Base-by-base conservation (phyloP, 371 early-diverging fungal genomes). In the Mucor indicus region DNA sequence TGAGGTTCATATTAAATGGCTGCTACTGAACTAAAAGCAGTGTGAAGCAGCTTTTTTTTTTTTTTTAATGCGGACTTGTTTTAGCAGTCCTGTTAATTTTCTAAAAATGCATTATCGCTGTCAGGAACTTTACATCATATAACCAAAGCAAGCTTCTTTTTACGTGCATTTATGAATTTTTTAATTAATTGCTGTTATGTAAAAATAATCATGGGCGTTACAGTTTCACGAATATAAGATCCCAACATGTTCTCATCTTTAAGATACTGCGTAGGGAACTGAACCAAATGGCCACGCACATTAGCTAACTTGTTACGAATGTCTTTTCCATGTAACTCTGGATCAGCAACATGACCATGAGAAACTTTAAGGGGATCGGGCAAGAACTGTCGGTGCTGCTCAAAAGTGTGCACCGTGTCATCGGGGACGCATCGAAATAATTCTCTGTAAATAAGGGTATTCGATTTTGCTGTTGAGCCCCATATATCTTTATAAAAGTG, bases 371-470 rank as follows among this genome's bases (percentile, higher is more conserved):
- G 57, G 6, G 75, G 53, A 45, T 81, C 67, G 2, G 84, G 79
- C 4, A 82, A 59, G 51, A 86, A 86, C 19, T 65, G 54, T 21
- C 78, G 73, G 53, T 84, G 84, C 37, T 81, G 70, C 24, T 79
- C 79, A 73, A 80, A 83, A 13, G 72, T 79, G 44, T 71, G 75
- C 1, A 86, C 67, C 0, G 78, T 81, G 47, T 95, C 87, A 62
- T 95, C 95, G 6, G 96, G 96, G 1, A 93, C 84, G 55, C 89
- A 89, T 13, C 79, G 83, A 74, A 95, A 95, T 1, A 92, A 67
- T 8, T 87, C 79, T 21, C 93, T 75, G 60, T 85, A 92, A 8
- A 84, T 67, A 30, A 60, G 32, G 5, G 87, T 88, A 63, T 93
- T 95, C 10, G 45, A 61, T 1, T 68, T 53, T 1, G 93, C 89